Evolutionary conservation across 2,329 filamentous ascomycete species (phyloP), one percentile per base, ranked within the genome.

Genomic region (Sclerotinia spermophila): DNA sequence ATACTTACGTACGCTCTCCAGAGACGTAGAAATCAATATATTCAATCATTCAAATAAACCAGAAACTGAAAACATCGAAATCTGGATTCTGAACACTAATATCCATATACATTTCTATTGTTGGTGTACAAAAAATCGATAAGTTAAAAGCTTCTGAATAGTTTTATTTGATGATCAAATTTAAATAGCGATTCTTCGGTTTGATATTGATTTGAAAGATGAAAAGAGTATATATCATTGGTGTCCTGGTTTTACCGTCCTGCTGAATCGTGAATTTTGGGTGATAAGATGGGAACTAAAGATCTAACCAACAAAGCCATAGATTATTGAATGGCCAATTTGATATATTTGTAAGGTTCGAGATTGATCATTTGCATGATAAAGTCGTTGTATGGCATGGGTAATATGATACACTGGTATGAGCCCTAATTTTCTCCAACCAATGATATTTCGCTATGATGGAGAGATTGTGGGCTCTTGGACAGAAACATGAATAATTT

Each of bases 361-460:
- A 68, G 33, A 48, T 62, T 48, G 17, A 62, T 68, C 53, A 30
- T 62, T 68, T 62, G 67, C 56, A 51, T 53, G 35, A 68, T 51
- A 38, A 62, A 42, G 24, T 33, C 56, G 35, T 40, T 40, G 44
- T 61, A 51, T n/a, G 38, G 27, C 58, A 67, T 67, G 45, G 35
- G 45, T 44, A 53, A 51, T 19, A 40, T 69, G 56, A 62, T 62
- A 69, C 67, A 64, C 67, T 69, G 58, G 67, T 64, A 64, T 56
- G 45, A 55, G 55, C 35, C 67, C 21, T 38, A 35, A 53, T 19
- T 55, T 35, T 30, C 44, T 51, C 51, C 67, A 42, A 17, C 67
- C 45, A 64, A 58, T 62, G 45, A 69, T 48, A 55, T 61, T 51
- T 17, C 58, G 21, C 44, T 69, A 64, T n/a, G 45, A 42, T 24